Percentiles rank a stretch among this genome's conserved stretches.
phyloP scores from a whole-genome alignment of 2,329 filamentous ascomycete genomes.

The Alternaria sp. region DNA sequence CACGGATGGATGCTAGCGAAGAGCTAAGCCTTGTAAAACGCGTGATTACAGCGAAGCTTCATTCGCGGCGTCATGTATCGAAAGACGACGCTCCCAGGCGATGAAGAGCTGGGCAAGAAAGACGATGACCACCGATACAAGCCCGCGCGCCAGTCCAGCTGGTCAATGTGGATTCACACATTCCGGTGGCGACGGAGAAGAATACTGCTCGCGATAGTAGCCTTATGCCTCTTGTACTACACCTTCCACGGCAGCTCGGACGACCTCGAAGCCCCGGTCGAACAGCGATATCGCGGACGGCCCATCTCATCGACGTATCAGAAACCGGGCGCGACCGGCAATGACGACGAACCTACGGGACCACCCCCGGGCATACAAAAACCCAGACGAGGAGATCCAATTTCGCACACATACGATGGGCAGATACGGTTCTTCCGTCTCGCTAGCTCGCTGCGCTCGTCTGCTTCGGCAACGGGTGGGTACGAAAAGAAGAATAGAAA shows the following conservation, averaged over 20 bases:
- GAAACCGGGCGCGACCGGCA: constrained; percentile 7
- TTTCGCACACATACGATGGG: constrained; percentile 64
- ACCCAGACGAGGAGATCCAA: constrained; percentile 20
- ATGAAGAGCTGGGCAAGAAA: constrained; percentile 70
- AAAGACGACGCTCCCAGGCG: constrained; percentile 56
- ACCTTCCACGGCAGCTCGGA: constrained; percentile 57
- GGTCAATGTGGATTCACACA: constrained; percentile 27
- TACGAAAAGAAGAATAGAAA: constrained; percentile 65
- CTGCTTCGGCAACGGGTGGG: constrained; percentile 61
- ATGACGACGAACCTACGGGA: constrained; percentile 29
- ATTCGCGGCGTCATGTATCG: constrained; percentile 40
- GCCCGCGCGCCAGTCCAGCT: constrained; percentile 46
- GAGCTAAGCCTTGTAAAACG: constrained; percentile 25
- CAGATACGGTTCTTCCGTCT: constrained; percentile 72
- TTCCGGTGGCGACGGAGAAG: constrained; percentile 59
- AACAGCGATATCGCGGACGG: constrained; percentile 2
- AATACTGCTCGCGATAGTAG: constrained; percentile 47
- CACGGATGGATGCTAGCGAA: constrained; percentile 38
- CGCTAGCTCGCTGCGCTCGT: constrained; percentile 64
- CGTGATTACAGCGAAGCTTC: constrained; percentile 36
- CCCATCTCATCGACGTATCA: constrained; percentile 14
- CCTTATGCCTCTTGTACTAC: constrained; percentile 63
- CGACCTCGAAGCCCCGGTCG: not conserved
- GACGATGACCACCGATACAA: constrained; percentile 63
- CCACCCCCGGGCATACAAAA: constrained; percentile 33